Evolutionary conservation across 192 early-diverging fungal genomes (phyloP).

Genomic region (Polychytrium aggregatum): DNA sequence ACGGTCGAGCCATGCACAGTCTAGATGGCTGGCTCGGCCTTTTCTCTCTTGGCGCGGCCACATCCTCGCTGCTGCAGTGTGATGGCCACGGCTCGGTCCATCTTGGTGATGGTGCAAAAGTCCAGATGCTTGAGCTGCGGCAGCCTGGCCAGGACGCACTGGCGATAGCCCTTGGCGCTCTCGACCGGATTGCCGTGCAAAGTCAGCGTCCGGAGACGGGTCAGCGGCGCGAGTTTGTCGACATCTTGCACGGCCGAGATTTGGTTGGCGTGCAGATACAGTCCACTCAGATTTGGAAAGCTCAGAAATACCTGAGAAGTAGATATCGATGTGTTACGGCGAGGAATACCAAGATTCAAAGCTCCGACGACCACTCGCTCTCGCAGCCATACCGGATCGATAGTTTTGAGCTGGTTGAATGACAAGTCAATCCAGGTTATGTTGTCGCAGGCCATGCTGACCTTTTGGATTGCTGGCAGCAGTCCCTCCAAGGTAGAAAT

Average conservation of each 20-base stretch:
- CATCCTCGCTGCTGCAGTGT: no score
- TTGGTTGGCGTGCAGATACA: slow-evolving; percentile 29
- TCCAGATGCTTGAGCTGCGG: slow-evolving; percentile 21
- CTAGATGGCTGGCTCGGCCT: no score
- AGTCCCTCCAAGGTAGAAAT: no score
- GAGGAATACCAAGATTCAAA: neutral
- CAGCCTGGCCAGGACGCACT: slow-evolving; percentile 14
- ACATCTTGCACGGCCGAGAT: slow-evolving; percentile 14
- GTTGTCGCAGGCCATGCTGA: no score
- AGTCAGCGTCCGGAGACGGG: slow-evolving; percentile 15
- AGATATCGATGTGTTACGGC: neutral
- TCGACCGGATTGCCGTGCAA: slow-evolving; percentile 32
- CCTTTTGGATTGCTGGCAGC: no score
- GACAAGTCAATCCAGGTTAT: slow-evolving; percentile 25
- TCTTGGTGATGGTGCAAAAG: slow-evolving; percentile 31
- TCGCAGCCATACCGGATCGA: slow-evolving; percentile 19
- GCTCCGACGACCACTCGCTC: neutral
- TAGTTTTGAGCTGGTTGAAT: slow-evolving; percentile 22
- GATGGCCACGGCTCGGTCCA: slow-evolving; percentile 7
- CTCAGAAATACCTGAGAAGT: slow-evolving; percentile 11
- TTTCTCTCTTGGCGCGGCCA: no score
- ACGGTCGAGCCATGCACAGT: no score
- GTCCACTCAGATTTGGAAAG: slow-evolving; percentile 16
- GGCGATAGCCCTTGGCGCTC: slow-evolving; percentile 17
- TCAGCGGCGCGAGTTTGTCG: slow-evolving; percentile 12